Conservation (phyloP, 2,329 filamentous ascomycete species). For the Neofusicoccum ribis region DNA sequence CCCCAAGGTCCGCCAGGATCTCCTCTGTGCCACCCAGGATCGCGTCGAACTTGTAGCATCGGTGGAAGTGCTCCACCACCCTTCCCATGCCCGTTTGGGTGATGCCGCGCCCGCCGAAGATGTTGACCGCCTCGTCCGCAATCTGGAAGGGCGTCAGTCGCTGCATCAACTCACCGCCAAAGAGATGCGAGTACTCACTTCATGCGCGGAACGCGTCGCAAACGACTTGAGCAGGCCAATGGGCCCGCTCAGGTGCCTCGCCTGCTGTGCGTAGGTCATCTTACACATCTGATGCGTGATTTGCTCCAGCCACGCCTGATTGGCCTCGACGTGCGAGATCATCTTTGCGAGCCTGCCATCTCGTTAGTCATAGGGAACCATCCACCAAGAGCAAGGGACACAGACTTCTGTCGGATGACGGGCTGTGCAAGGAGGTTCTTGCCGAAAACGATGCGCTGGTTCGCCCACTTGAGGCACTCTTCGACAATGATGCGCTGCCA, state of each 20-base stretch:
- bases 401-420: slow-evolving; percentile 74
- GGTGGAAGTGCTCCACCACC: slow-evolving; percentile 80
- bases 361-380: neutral
- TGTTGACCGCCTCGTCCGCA: slow-evolving; percentile 80
- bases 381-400: slow-evolving; percentile 16
- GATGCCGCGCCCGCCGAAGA: slow-evolving; percentile 79
- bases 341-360: slow-evolving; percentile 70
- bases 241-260: slow-evolving; percentile 73
- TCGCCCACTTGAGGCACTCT: slow-evolving; percentile 84
- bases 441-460: slow-evolving; percentile 81
- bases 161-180: neutral
- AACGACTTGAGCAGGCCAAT: slow-evolving; percentile 82
- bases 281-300: slow-evolving; percentile 87
- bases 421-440: slow-evolving; percentile 82
- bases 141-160: slow-evolving; percentile 42
- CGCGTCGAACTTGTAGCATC: slow-evolving; percentile 72
- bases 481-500: slow-evolving; percentile 70
- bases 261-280: slow-evolving; percentile 77
- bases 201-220: slow-evolving; percentile 73
- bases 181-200: slow-evolving; percentile 36
- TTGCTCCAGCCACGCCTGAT: slow-evolving; percentile 81
- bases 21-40: slow-evolving; percentile 78
- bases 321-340: slow-evolving; percentile 79
- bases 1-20: slow-evolving; percentile 76
- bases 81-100: slow-evolving; percentile 83